These are phyloP conservation scores for Metroxylon sagu DNA, from an alignment of 176 grass and related monocot genomes.

Conservation along the genomic window DNA sequence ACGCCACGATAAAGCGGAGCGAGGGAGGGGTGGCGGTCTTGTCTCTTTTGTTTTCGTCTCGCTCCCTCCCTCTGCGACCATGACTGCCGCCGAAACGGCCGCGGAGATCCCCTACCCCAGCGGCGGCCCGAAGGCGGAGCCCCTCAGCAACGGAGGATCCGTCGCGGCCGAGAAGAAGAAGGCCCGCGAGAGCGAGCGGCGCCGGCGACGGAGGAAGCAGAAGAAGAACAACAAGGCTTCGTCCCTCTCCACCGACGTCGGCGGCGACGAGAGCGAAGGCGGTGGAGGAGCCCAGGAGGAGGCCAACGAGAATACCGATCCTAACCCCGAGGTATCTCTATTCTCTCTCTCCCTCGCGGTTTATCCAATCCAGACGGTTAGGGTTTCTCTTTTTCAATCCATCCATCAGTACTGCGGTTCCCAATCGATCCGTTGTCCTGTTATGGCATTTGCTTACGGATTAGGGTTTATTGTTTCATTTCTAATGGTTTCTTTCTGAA, in stretches of 20 bases:
- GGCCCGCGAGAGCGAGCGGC: slow-evolving; percentile 38
- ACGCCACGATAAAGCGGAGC: too few relatives aligned
- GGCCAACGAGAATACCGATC: neutral
- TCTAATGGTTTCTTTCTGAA: too few relatives aligned
- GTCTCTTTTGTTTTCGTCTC: too few relatives aligned
- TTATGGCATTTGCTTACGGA: too few relatives aligned
- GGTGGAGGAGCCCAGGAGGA: neutral
- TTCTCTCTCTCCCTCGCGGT: neutral
- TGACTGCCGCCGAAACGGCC: slow-evolving; percentile 39
- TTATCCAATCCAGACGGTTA: too few relatives aligned
- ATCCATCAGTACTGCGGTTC: too few relatives aligned
- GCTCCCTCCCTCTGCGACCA: slow-evolving; percentile 4
- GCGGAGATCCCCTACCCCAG: slow-evolving; percentile 5
- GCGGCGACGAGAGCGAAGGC: slow-evolving; percentile 10
- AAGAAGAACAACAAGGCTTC: slow-evolving; percentile 34
- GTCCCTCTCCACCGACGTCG: neutral
- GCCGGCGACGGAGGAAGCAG: slow-evolving; percentile 28
- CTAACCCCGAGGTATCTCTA: neutral
- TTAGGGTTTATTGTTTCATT: too few relatives aligned
- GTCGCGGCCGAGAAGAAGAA: slow-evolving; percentile 22
- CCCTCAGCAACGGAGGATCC: neutral
- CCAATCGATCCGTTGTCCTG: too few relatives aligned
- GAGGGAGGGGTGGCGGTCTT: too few relatives aligned
- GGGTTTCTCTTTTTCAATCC: too few relatives aligned
- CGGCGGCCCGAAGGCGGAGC: slow-evolving; percentile 4